These are phyloP conservation scores for Tetradesmus obliquus DNA, from an alignment of 139 green algal genomes.

Conservation along the genomic window DNA sequence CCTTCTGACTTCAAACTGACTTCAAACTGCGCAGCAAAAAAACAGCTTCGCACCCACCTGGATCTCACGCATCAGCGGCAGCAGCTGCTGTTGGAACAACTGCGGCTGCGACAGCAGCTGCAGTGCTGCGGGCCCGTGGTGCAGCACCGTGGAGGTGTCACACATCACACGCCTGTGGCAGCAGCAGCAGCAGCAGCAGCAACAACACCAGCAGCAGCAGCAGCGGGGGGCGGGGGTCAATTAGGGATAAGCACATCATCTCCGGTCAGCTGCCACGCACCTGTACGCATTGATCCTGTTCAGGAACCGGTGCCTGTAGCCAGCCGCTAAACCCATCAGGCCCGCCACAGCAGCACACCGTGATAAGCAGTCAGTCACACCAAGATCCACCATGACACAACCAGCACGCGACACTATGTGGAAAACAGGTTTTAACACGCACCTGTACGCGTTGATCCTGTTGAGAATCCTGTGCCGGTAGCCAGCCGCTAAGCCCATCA, in stretches of 20 bases:
- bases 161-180: conserved; percentile 50
- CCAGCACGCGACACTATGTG: no score
- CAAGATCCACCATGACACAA: no score
- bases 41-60: background rate
- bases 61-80: background rate
- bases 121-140: conserved; percentile 39
- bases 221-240: background rate
- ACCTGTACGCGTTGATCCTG: conserved; percentile 20
- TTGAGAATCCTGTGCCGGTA: conserved; percentile 17
- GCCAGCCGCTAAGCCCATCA: background rate
- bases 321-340: background rate
- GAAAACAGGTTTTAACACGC: no score
- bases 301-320: background rate
- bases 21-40: no score
- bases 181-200: background rate
- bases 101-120: conserved; percentile 36
- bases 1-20: no score
- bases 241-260: background rate
- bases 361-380: no score
- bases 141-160: conserved; percentile 50
- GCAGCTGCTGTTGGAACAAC: conserved; percentile 8
- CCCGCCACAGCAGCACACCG: no score
- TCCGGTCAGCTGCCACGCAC: background rate
- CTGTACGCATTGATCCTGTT: conserved; percentile 16
- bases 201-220: background rate